These are phyloP conservation scores for Solanum hybrid DNA, from an alignment of 305 asterid genomes.

Conservation along the genomic window DNA sequence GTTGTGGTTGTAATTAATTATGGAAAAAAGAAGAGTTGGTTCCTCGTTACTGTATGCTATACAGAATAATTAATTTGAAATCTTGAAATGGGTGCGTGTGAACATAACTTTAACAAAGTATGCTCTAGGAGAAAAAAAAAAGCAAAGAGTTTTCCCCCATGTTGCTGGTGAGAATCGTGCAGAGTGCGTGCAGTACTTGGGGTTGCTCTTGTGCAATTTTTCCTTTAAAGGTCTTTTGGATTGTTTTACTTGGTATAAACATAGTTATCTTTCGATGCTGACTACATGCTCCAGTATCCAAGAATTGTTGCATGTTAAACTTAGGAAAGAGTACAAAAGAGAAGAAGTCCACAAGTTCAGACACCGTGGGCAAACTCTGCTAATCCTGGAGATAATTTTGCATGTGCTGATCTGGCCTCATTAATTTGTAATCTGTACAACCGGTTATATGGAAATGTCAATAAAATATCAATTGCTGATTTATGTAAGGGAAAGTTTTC, in stretches of 20 bases:
- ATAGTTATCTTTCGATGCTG: neutral
- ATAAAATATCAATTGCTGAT: neutral
- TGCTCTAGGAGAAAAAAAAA: neutral
- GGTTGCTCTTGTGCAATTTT: neutral
- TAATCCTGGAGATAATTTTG: neutral
- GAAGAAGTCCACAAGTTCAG: neutral
- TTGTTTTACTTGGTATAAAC: neutral
- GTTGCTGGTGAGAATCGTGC: neutral
- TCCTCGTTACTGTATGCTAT: neutral
- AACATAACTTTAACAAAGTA: neutral
- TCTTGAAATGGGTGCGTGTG: neutral
- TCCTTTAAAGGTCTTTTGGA: neutral
- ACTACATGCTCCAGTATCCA: neutral
- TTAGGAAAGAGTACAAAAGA: neutral
- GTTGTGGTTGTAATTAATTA: neutral
- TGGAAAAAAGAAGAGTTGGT: neutral
- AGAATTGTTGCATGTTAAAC: neutral
- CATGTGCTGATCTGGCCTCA: neutral
- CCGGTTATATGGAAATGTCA: neutral
- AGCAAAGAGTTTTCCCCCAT: neutral
- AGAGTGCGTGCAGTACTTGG: neutral
- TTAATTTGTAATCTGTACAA: neutral
- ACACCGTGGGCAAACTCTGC: neutral
- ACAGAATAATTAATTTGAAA: neutral
- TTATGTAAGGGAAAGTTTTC: neutral